These are phyloP conservation scores for Zymoseptoria crescenta DNA, from an alignment of 2,329 filamentous ascomycete genomes.

Conservation along the genomic window DNA sequence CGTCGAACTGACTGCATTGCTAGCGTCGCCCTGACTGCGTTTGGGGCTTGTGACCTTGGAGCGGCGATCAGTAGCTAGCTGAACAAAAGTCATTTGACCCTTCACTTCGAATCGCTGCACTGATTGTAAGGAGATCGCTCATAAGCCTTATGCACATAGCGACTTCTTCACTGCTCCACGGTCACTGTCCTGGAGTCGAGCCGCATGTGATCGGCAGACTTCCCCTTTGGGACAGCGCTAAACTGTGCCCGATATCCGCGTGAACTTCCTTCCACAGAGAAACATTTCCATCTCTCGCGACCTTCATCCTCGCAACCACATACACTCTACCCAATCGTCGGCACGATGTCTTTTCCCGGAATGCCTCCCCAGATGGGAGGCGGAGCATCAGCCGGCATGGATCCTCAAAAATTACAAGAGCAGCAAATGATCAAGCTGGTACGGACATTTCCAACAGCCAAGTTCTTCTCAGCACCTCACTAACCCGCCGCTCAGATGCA, in stretches of 20 bases:
- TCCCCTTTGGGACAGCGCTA: neutral
- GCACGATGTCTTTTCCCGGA: constrained; percentile 16
- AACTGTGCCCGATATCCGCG: neutral
- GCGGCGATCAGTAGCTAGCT: no score
- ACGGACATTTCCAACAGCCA: constrained; percentile 9
- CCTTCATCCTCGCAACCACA: neutral
- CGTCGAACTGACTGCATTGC: no score
- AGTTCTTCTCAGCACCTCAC: neutral
- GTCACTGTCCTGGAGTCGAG: no score
- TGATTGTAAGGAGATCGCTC: no score
- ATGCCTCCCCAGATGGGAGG: constrained; percentile 7
- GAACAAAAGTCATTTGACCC: no score
- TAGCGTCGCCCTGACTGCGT: no score
- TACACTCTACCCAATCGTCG: neutral
- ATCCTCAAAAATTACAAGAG: constrained; percentile 34
- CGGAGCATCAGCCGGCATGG: constrained; percentile 14
- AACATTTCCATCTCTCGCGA: neutral
- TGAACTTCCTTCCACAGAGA: neutral
- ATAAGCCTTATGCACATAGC: no score
- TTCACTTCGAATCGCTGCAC: no score
- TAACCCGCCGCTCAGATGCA: constrained; percentile 54
- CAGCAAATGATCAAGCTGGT: constrained; percentile 43
- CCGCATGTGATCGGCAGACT: neutral
- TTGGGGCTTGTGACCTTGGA: no score
- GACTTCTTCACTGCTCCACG: no score